Evolutionary conservation across 2,329 filamentous ascomycete species (phyloP).

Genomic region (Cercospora sojina): DNA sequence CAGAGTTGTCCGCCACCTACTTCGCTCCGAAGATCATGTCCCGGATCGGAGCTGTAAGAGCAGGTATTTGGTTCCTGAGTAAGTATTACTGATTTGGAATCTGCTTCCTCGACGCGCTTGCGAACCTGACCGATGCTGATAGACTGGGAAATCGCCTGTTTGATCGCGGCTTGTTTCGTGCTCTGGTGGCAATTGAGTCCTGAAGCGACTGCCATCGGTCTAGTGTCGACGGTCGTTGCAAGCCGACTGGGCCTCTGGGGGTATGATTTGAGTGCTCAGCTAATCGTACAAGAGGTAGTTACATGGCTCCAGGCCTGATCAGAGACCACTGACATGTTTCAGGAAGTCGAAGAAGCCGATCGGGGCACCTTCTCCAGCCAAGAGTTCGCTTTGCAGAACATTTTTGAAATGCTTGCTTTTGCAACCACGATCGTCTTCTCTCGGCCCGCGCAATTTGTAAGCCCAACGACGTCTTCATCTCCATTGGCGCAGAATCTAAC

Average conservation of each 20-base stretch:
- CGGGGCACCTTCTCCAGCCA: conserved; percentile 69
- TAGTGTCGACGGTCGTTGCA: conserved; percentile 43
- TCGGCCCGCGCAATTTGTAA: conserved; percentile 60
- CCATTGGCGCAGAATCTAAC: conserved; percentile 34
- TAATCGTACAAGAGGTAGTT: conserved; percentile 47
- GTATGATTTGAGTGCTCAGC: conserved; percentile 50
- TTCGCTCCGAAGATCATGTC: conserved; percentile 57
- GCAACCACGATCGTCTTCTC: conserved; percentile 64
- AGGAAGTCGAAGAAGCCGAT: conserved; percentile 40
- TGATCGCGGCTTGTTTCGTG: conserved; percentile 44
- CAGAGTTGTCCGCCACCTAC: conserved; percentile 64
- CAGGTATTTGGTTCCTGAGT: conserved; percentile 67
- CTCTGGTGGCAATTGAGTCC: conserved; percentile 33
- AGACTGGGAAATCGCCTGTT: conserved; percentile 61
- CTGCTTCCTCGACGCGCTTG: not conserved
- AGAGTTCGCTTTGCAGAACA: conserved; percentile 62
- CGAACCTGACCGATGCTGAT: not conserved
- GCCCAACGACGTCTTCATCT: conserved; percentile 53
- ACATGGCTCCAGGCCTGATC: not conserved
- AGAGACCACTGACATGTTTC: not conserved
- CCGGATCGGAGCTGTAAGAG: conserved; percentile 54
- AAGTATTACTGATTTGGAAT: not conserved
- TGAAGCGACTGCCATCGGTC: conserved; percentile 26
- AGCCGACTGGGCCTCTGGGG: conserved; percentile 50
- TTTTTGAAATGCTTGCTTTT: conserved; percentile 69